Conservation (phyloP, 1,139 yeast genomes). For the Candida buenavistaensis region DNA sequence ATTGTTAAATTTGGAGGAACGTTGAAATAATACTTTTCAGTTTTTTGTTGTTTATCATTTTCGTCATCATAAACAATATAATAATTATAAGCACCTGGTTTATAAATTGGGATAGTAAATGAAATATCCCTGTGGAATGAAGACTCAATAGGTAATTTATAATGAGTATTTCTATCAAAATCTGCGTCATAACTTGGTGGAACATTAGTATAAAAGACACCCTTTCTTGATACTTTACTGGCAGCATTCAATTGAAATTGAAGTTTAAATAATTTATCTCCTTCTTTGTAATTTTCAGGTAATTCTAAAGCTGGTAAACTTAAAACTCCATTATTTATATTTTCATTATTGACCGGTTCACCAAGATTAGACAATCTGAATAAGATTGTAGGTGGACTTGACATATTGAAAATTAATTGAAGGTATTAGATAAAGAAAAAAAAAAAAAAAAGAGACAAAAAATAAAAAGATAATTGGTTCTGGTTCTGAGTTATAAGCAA, state of each 20-base stretch:
- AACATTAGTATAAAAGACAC: slow-evolving; percentile 72
- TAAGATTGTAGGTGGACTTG: slow-evolving; percentile 27
- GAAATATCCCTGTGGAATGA: slow-evolving; percentile 61
- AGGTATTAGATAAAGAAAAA: neutral
- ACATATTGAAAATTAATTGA: slow-evolving; percentile 1
- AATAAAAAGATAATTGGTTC: too few species aligned
- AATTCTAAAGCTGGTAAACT: slow-evolving; percentile 62
- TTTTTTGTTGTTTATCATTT: slow-evolving; percentile 24
- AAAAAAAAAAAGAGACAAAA: neutral
- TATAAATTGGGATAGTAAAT: slow-evolving; percentile 59
- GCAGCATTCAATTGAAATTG: slow-evolving; percentile 74
- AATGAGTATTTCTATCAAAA: slow-evolving; percentile 60
- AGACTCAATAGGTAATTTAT: slow-evolving; percentile 44
- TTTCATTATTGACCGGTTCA: slow-evolving; percentile 51
- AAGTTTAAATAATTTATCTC: slow-evolving; percentile 53
- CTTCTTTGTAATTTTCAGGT: slow-evolving; percentile 34
- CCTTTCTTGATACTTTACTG: slow-evolving; percentile 67
- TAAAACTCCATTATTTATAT: slow-evolving; percentile 56
- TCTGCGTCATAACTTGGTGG: slow-evolving; percentile 44
- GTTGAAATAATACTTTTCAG: slow-evolving; percentile 68
- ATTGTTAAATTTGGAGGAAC: slow-evolving; percentile 77
- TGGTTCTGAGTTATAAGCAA: too few species aligned
- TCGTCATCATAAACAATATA: slow-evolving; percentile 46
- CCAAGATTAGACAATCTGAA: slow-evolving; percentile 57
- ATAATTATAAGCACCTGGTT: slow-evolving; percentile 82